Base-by-base conservation (phyloP, 164 flowering plant genomes). In the Tetrastigma voinierianum region DNA sequence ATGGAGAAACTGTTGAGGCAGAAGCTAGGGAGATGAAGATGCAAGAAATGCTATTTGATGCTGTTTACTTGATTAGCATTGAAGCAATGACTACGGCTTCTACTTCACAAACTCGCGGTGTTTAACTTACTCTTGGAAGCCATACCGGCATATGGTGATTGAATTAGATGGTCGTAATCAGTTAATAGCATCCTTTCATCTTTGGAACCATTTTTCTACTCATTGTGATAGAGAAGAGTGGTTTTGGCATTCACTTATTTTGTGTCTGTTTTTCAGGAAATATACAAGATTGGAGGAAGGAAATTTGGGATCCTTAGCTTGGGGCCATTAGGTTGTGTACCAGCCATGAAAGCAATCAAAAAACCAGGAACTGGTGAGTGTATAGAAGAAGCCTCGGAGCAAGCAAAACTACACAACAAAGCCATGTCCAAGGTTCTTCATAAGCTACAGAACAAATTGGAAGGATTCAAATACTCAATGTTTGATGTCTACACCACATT, bases 41-140 rank as follows among this genome's bases (percentile, higher is more conserved):
- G 76, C 76, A 17, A 61, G 55, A 51, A 19, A 11, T 78, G 18
- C 7, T 78, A 3, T 65, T 71, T 1, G 59, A 43, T 11, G 73
- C 76, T 16, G 78, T 78, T n/a, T 74, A 68, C 58, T 61, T 78
- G 19, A 46, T 78, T 48, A 61, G 62, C 68, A 54, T 23, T 78
- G 78, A 54, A 61, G 64, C 54, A 74, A 78, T 65, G 81, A 78
- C 21, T 77, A 74, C 58, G 9, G 4, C 51, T 60, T 45, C 13
- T 18, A 57, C n/a, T n/a, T n/a, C 16, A 9, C 21, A 14, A 47
- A 58, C 46, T 10, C 47, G 23, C n/a, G n/a, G 16, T 49, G 10
- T 6, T 61, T 61, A 51, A 32, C 63, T 10, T 10, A 23, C 25
- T 48, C 59, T 16, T 2, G 15, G 3, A 45, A 67, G 17, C 19